Conservation (phyloP, 1,284 basidiomycete genomes). For the Rhodotorula mucilaginosa region DNA sequence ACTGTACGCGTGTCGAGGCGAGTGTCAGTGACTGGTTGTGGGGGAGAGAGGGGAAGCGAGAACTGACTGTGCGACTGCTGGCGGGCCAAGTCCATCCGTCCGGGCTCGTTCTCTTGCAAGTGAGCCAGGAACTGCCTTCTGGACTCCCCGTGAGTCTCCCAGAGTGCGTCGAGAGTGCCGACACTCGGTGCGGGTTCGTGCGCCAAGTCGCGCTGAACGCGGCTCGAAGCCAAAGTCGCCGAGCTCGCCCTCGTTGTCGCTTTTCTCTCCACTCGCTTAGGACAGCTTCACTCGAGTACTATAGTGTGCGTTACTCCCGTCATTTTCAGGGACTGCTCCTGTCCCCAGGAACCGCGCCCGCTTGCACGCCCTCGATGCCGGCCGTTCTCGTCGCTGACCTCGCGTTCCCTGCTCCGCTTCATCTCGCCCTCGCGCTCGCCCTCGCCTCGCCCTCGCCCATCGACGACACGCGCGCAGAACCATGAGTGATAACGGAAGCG, state of each 20-base stretch:
- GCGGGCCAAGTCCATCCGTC: conserved; percentile 1
- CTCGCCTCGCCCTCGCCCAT: background rate
- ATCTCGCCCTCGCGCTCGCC: background rate
- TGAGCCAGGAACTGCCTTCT: background rate
- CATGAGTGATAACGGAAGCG: conserved; percentile 40
- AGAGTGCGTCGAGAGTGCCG: background rate
- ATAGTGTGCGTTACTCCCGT: background rate
- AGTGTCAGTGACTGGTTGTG: background rate
- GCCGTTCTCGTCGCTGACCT: background rate
- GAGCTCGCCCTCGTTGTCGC: background rate
- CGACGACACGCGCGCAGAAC: background rate
- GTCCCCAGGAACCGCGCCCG: background rate
- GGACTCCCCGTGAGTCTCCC: background rate
- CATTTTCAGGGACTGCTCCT: background rate
- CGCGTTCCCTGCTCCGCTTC: no score
- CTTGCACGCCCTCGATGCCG: background rate
- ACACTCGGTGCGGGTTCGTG: background rate
- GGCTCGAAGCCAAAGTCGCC: background rate
- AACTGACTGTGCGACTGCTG: conserved; percentile 28
- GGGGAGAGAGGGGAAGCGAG: background rate
- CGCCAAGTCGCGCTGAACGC: background rate
- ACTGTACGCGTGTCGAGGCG: conserved; percentile 16
- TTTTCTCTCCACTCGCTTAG: conserved; percentile 27
- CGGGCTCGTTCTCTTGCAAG: background rate
- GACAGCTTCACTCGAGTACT: conserved; percentile 34